These are phyloP conservation scores for Populus simonii DNA, from an alignment of 345 rosid genomes.

Conservation along the genomic window DNA sequence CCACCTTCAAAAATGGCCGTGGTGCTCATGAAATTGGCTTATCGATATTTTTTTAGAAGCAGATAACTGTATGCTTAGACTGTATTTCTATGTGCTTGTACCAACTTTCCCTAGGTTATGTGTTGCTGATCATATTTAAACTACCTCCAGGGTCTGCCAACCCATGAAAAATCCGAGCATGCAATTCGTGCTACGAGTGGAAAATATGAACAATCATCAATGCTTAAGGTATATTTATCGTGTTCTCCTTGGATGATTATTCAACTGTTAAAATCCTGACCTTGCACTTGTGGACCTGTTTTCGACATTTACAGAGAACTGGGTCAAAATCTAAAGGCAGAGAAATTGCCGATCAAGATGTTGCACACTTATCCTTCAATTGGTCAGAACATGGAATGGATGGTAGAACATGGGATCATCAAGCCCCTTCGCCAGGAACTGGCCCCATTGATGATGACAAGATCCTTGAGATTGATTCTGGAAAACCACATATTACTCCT, in stretches of 20 bases:
- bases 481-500: conserved; percentile 42
- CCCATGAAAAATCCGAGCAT: conserved; percentile 76
- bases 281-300: background rate
- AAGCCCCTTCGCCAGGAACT: conserved; percentile 23
- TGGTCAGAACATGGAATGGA: conserved; percentile 31
- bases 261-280: background rate
- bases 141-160: conserved; percentile 68
- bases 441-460: conserved; percentile 54
- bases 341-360: conserved; percentile 28
- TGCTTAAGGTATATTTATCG: conserved; percentile 47
- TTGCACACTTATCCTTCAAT: conserved; percentile 23
- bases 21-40: background rate
- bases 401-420: conserved; percentile 36
- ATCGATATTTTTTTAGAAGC: background rate
- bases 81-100: background rate
- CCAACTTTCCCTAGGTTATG: background rate
- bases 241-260: background rate
- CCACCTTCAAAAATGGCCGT: background rate
- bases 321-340: conserved; percentile 53
- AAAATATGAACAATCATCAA: conserved; percentile 49
- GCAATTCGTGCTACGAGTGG: conserved; percentile 43
- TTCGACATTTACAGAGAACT: conserved; percentile 46
- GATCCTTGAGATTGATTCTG: conserved; percentile 65
- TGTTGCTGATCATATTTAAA: background rate
- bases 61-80: background rate